phyloP scores from a whole-genome alignment of 2,329 filamentous ascomycete genomes.

The Cadophora gregata region DNA sequence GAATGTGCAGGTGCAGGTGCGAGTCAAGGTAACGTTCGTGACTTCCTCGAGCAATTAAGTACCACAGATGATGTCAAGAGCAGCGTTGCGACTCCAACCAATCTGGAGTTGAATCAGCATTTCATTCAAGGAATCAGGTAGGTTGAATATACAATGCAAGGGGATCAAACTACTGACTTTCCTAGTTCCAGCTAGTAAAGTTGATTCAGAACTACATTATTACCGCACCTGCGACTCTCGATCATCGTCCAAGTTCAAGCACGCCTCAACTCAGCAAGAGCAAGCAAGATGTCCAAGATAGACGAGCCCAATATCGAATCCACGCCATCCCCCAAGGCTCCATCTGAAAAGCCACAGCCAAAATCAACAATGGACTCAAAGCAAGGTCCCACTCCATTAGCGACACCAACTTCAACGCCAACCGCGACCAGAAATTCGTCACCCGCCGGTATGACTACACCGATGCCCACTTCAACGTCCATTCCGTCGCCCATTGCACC shows the following conservation, averaged over 20 bases:
- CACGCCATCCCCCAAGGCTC: background rate
- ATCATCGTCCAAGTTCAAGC: background rate
- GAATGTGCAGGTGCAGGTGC: constrained; percentile 2
- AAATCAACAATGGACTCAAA: background rate
- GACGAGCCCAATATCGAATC: background rate
- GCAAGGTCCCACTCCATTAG: background rate
- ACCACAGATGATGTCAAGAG: constrained; percentile 5
- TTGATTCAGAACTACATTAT: background rate
- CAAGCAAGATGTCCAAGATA: background rate
- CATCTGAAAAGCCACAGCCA: background rate
- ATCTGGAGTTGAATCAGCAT: background rate
- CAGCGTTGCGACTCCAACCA: background rate
- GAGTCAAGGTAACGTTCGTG: constrained; percentile 10
- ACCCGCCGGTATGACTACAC: background rate
- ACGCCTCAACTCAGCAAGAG: background rate
- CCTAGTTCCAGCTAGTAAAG: background rate
- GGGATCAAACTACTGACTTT: background rate
- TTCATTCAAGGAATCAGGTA: constrained; percentile 13
- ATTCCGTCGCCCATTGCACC: background rate
- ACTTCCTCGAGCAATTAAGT: constrained; percentile 10
- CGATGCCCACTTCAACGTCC: background rate
- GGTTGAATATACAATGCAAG: background rate
- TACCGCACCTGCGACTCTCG: background rate
- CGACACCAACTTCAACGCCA: background rate
- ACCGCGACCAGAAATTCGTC: background rate